These are phyloP conservation scores for Pisolithus marmoratus DNA, from an alignment of 768 basidiomycete species.

Conservation along the genomic window DNA sequence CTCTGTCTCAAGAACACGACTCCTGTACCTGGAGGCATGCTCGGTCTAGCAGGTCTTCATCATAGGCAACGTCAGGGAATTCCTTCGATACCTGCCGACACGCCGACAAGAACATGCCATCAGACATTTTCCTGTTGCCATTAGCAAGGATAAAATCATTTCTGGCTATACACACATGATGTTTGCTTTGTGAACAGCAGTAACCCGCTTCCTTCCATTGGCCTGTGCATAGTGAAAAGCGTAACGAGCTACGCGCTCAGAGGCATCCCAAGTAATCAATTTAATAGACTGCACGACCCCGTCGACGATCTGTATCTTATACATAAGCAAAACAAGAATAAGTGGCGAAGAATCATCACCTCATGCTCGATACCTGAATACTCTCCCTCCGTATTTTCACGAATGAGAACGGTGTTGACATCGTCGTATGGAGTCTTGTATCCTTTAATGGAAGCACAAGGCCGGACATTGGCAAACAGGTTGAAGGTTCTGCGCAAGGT, in stretches of 20 bases:
- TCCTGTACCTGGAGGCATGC: slow-evolving; percentile 80
- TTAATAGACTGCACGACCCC: slow-evolving; percentile 99
- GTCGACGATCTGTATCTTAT: slow-evolving; percentile 67
- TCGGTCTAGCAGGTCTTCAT: slow-evolving; percentile 95
- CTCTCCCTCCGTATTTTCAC: slow-evolving; percentile 99
- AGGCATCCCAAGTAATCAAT: slow-evolving; percentile 98
- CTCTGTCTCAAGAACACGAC: neutral
- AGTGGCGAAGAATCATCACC: slow-evolving; percentile 37
- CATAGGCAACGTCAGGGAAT: slow-evolving; percentile 89
- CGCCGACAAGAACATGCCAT: slow-evolving; percentile 98
- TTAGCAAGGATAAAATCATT: slow-evolving; percentile 9
- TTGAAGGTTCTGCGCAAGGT: slow-evolving; percentile 97
- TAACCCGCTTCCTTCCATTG: slow-evolving; percentile 84
- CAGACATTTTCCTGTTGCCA: slow-evolving; percentile 90
- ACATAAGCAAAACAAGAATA: slow-evolving; percentile 9
- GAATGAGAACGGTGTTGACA: slow-evolving; percentile 96
- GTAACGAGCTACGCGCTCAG: slow-evolving; percentile 96
- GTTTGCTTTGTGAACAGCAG: slow-evolving; percentile 98
- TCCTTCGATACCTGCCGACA: slow-evolving; percentile 95
- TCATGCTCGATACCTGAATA: slow-evolving; percentile 99
- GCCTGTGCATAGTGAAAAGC: slow-evolving; percentile 97
- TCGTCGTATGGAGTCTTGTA: slow-evolving; percentile 99
- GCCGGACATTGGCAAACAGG: slow-evolving; percentile 97
- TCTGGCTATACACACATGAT: slow-evolving; percentile 70
- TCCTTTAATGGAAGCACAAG: slow-evolving; percentile 91